Percentiles rank a stretch among this genome's conserved stretches.
Evolutionary conservation across 2,329 filamentous ascomycete species (phyloP).

Genomic region (Aspergillus sp.): DNA sequence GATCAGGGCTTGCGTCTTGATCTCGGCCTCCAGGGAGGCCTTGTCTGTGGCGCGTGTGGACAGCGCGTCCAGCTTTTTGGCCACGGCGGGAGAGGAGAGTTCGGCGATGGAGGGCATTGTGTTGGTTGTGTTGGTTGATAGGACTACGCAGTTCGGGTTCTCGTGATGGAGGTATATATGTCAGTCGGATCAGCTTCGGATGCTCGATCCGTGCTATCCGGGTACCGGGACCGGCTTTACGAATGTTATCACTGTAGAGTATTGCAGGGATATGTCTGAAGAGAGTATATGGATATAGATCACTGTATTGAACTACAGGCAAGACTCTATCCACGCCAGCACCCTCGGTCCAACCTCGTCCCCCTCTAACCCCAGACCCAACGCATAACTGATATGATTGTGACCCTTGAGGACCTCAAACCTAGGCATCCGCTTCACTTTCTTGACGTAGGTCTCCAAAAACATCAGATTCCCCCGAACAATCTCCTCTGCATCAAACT

Average conservation of each 20-base stretch:
- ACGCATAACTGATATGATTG: slow-evolving; percentile 7
- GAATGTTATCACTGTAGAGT: neutral
- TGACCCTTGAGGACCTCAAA: slow-evolving; percentile 2
- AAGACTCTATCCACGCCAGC: neutral
- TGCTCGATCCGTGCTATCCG: neutral
- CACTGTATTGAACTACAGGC: too few species aligned
- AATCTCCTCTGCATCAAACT: slow-evolving; percentile 4
- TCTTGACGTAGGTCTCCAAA: neutral
- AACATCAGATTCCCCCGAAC: slow-evolving; percentile 1
- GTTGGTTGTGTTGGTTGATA: neutral
- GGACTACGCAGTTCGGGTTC: neutral
- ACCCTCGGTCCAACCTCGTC: slow-evolving; percentile 5
- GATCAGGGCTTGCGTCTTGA: neutral
- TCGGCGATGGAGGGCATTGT: too few species aligned
- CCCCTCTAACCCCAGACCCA: neutral
- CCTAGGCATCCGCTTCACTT: neutral
- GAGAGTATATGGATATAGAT: too few species aligned
- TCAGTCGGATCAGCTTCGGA: neutral
- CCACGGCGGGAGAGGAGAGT: too few species aligned
- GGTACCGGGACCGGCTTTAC: too few species aligned
- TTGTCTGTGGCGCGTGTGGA: neutral
- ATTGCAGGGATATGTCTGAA: neutral
- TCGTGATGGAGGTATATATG: neutral
- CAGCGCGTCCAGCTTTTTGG: too few species aligned
- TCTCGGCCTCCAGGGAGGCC: neutral